These are phyloP conservation scores for Cyclotella baltica DNA, from an alignment of 108 stramenopile species.

Conservation along the genomic window DNA sequence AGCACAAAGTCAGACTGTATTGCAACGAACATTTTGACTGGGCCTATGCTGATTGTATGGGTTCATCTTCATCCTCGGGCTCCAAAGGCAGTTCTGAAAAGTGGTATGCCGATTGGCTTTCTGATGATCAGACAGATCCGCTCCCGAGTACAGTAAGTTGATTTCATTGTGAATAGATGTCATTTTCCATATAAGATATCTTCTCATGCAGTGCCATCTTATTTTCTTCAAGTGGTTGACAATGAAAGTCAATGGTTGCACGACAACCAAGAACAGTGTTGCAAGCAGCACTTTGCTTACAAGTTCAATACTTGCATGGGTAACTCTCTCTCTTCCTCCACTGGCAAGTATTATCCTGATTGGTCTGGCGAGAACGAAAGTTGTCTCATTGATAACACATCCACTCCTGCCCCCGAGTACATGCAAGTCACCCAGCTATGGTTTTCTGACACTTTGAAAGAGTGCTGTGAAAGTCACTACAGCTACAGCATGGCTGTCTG, in stretches of 20 bases:
- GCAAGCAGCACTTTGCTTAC: not conserved
- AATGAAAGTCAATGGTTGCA: too few relatives aligned
- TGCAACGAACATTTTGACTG: too few relatives aligned
- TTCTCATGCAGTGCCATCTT: not conserved
- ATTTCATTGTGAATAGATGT: not conserved
- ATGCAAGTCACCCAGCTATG: not conserved
- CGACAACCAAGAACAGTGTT: not conserved
- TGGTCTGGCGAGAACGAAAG: not conserved
- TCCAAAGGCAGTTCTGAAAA: not conserved
- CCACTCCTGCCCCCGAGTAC: not conserved
- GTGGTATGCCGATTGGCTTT: slow-evolving; percentile 2
- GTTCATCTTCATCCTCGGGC: too few relatives aligned
- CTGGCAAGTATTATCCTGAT: not conserved
- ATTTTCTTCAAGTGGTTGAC: not conserved
- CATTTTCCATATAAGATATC: not conserved
- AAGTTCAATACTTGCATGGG: not conserved
- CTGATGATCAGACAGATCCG: not conserved
- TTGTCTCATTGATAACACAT: not conserved
- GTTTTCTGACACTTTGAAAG: not conserved
- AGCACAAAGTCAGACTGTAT: too few relatives aligned
- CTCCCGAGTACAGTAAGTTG: too few relatives aligned
- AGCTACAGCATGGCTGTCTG: not conserved
- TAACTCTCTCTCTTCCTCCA: not conserved
- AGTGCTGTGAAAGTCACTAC: not conserved
- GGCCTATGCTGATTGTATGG: too few relatives aligned